A percentile compares a stretch with the other conserved stretches of the same genome.
Evolutionary conservation across 2,329 filamentous ascomycete species (phyloP).

Genomic region (Xylariaceae sp.): DNA sequence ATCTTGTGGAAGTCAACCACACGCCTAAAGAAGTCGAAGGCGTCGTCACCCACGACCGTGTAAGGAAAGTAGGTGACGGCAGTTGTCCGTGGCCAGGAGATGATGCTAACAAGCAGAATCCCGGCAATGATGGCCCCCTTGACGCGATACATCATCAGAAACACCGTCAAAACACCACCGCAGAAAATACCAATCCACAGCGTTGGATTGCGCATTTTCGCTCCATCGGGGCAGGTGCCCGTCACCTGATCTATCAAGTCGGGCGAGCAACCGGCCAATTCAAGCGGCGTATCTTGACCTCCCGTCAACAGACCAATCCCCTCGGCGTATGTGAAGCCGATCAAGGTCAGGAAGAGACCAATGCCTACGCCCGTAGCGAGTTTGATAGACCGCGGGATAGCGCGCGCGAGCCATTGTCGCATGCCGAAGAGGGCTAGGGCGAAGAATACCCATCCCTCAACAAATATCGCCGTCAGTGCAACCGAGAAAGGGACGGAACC

Average conservation of each 20-base stretch:
- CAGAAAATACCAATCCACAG: constrained; percentile 92
- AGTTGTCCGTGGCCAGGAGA: constrained; percentile 82
- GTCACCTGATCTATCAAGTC: constrained; percentile 42
- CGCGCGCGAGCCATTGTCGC: constrained; percentile 84
- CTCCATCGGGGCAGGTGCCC: constrained; percentile 62
- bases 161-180: constrained; percentile 76
- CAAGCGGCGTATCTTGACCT: constrained; percentile 66
- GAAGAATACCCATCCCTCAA: constrained; percentile 86
- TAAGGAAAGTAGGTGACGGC: constrained; percentile 81
- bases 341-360: constrained; percentile 77
- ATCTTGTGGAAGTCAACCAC: constrained; percentile 86
- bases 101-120: constrained; percentile 81
- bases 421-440: constrained; percentile 77
- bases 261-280: constrained; percentile 71
- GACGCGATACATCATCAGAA: constrained; percentile 83
- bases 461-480: constrained; percentile 83
- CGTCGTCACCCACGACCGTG: constrained; percentile 65
- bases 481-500: constrained; percentile 74
- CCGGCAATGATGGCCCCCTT: constrained; percentile 86
- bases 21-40: constrained; percentile 85
- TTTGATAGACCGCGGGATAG: constrained; percentile 83
- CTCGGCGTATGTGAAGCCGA: constrained; percentile 77
- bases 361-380: constrained; percentile 85
- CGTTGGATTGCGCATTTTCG: constrained; percentile 80
- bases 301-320: constrained; percentile 81